A percentile compares a stretch with the other conserved stretches of the same genome.
phyloP scores from a whole-genome alignment of 2,329 filamentous ascomycete species.

The Scytalidium sp. region DNA sequence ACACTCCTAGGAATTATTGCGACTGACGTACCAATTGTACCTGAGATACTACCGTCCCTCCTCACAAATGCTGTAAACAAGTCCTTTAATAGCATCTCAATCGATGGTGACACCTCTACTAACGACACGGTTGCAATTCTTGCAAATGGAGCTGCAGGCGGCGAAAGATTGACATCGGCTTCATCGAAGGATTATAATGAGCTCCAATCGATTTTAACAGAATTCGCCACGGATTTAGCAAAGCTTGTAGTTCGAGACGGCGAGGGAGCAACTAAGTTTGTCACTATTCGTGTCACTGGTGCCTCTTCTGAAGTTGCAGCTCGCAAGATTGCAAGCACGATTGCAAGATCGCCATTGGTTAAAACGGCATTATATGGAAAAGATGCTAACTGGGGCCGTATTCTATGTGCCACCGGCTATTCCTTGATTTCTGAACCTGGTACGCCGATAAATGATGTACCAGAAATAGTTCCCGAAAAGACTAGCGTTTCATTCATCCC shows the following conservation, averaged over 20 bases:
- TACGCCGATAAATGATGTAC: constrained; percentile 54
- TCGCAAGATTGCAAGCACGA: constrained; percentile 77
- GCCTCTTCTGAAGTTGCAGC: constrained; percentile 68
- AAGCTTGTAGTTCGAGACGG: constrained; percentile 94
- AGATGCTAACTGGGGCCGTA: constrained; percentile 98
- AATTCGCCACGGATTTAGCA: constrained; percentile 79
- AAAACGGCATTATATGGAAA: constrained; percentile 97
- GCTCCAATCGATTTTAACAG: constrained; percentile 68
- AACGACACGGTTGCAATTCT: constrained; percentile 94
- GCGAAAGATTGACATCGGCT: constrained; percentile 55
- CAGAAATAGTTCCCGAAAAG: constrained; percentile 62
- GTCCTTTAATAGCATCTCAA: constrained; percentile 95
- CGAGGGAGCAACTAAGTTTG: constrained; percentile 97
- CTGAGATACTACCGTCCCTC: constrained; percentile 63
- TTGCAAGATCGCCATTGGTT: constrained; percentile 87
- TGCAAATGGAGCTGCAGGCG: constrained; percentile 91
- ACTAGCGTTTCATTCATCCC: constrained; percentile 80
- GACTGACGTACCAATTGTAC: constrained; percentile 81
- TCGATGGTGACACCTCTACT: constrained; percentile 95
- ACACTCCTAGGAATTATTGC: constrained; percentile 89
- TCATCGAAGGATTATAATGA: constrained; percentile 62
- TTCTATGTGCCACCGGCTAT: constrained; percentile 92
- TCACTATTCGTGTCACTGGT: constrained; percentile 82
- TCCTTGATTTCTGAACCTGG: constrained; percentile 59
- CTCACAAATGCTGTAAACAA: constrained; percentile 73